phyloP scores from a whole-genome alignment of 2,329 filamentous ascomycete species.

The Beauveria sp. region DNA sequence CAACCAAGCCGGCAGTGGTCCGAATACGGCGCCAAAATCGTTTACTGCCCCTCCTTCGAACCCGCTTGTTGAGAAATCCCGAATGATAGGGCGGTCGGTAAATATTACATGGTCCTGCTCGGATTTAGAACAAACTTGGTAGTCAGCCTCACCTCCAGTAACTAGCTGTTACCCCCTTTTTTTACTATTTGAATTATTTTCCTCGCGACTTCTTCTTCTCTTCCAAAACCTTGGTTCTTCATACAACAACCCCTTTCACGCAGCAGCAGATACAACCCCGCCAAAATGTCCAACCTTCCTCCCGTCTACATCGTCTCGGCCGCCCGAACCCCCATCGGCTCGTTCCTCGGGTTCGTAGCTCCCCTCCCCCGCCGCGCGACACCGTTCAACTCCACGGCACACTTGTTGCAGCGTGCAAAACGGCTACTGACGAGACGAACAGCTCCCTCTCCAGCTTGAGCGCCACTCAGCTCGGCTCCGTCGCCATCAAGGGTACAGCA shows the following conservation, averaged over 20 bases:
- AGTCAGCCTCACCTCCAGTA: not conserved
- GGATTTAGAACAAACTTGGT: not conserved
- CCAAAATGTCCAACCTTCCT: slow-evolving; percentile 68
- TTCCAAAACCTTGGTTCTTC: slow-evolving; percentile 11
- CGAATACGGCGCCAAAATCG: slow-evolving; percentile 11
- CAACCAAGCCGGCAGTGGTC: slow-evolving; percentile 2
- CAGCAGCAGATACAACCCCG: slow-evolving; percentile 3
- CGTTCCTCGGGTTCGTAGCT: slow-evolving; percentile 72
- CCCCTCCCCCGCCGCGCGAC: slow-evolving; percentile 7
- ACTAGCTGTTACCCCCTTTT: not conserved
- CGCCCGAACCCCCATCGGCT: slow-evolving; percentile 83
- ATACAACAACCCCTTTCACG: not conserved
- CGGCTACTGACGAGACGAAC: slow-evolving; percentile 13
- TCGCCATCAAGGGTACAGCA: slow-evolving; percentile 79
- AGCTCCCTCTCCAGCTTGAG: slow-evolving; percentile 84
- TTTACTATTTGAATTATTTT: slow-evolving; percentile 6
- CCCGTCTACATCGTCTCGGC: slow-evolving; percentile 94
- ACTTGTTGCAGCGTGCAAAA: not conserved
- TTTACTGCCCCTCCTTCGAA: slow-evolving; percentile 5
- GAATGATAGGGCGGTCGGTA: slow-evolving; percentile 9
- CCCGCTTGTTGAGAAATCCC: not conserved
- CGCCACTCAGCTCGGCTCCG: slow-evolving; percentile 78
- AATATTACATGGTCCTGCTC: not conserved
- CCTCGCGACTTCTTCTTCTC: not conserved
- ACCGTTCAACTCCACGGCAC: not conserved